Evolutionary conservation across 257 asterid species (phyloP), one percentile per base, ranked within the genome.

Genomic region (Nicotiana attenuata): DNA sequence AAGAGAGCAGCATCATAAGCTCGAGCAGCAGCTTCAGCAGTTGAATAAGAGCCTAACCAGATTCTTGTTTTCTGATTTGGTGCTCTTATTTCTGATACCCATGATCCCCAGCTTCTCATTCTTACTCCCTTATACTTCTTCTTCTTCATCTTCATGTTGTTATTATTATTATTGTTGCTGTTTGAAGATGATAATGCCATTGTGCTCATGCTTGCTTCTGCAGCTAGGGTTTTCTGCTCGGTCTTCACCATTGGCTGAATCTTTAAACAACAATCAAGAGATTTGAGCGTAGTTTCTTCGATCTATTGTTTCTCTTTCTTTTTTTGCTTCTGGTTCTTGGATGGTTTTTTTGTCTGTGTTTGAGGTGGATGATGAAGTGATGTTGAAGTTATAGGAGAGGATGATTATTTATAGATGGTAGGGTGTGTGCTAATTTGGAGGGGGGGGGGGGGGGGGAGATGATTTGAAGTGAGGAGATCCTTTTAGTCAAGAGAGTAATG

Each of bases 81-180:
- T 8, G 99, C 99, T 81, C 99, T 87, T 24, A 96, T 92, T 82
- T 96, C 99, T 1, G 98, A 92, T 15, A 94, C 98, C 90, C 90
- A 94, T 77, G 97, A 91, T 31, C 98, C 98, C 98, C 98, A 94
- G 78, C 92, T 94, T 50, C 99, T 90, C 99, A 96, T 96, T 84
- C 98, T 91, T 7, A 96, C 99, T 15, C 99, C 99, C 77, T 94
- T 96, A 93, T 88, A 96, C 90, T 89, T 92, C 88, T 90, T 96
- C 86, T 93, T 93, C 52, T 33, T 69, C 20, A 45, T 69, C 57
- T 68, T 67, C 76, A 66, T 45, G 50, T 4, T 77, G 24, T 19
- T 71, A 55, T 38, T 41, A 41, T 8, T 41, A 41, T 59, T 60
- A 47, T 83, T 83, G n/a, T 56, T 31, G 65, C 77, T 81, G 6